Evolutionary conservation across 2,329 filamentous ascomycete genomes (phyloP).

Genomic region (Colletotrichum tropicale): DNA sequence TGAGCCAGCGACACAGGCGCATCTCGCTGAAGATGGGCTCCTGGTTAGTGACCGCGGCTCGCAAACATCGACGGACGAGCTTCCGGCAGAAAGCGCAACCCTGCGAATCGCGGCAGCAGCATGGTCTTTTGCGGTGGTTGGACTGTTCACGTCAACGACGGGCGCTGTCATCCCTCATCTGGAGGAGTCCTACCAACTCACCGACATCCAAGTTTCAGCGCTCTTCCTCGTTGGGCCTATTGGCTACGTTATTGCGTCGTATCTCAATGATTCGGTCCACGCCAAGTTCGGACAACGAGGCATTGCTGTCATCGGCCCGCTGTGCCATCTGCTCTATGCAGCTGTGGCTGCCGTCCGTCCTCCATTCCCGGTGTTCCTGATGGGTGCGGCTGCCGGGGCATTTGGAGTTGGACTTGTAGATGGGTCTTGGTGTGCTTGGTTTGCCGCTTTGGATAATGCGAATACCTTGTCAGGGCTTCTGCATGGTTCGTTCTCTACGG

Average conservation of each 20-base stretch:
- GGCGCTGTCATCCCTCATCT: slow-evolving; percentile 34
- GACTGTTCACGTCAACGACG: slow-evolving; percentile 28
- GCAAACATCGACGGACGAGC: neutral
- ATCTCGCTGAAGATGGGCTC: neutral
- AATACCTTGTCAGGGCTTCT: slow-evolving; percentile 68
- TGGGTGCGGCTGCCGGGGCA: slow-evolving; percentile 61
- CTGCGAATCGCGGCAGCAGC: neutral
- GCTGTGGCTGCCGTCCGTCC: slow-evolving; percentile 69
- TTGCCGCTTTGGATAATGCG: slow-evolving; percentile 39
- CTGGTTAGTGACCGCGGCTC: neutral
- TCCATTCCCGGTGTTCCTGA: slow-evolving; percentile 68
- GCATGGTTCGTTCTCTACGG: slow-evolving; percentile 74
- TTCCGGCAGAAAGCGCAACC: neutral
- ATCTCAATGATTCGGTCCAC: slow-evolving; percentile 42
- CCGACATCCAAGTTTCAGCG: slow-evolving; percentile 45
- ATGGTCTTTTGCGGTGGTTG: slow-evolving; percentile 24
- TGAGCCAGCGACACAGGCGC: neutral
- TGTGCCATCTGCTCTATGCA: slow-evolving; percentile 58
- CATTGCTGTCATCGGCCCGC: slow-evolving; percentile 42
- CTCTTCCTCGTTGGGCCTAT: slow-evolving; percentile 46
- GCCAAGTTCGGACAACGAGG: slow-evolving; percentile 64
- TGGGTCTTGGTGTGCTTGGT: slow-evolving; percentile 50
- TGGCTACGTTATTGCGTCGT: slow-evolving; percentile 48
- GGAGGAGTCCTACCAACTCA: slow-evolving; percentile 42
- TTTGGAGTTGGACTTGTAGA: slow-evolving; percentile 46